A percentile compares a stretch with the other conserved stretches of the same genome.
phyloP scores from a whole-genome alignment of 2,329 filamentous ascomycete species.

The Ophiostoma tasmaniense region DNA sequence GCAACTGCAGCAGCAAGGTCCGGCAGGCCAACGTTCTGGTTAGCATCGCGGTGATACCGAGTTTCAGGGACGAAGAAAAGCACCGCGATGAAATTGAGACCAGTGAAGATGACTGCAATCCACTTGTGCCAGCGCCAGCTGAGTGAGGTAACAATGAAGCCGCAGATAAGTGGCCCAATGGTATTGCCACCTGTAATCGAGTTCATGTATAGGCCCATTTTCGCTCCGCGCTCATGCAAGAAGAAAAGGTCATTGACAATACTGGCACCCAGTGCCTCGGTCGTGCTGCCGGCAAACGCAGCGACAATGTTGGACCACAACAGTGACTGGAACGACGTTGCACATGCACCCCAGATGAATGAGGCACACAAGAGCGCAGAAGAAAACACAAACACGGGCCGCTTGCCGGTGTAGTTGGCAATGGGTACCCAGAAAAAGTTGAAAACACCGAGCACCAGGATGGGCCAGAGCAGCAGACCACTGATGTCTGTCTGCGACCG shows the following conservation, averaged over 20 bases:
- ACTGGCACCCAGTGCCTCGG: slow-evolving; percentile 36
- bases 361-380: slow-evolving; percentile 31
- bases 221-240: slow-evolving; percentile 28
- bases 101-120: slow-evolving; percentile 25
- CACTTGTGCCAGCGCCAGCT: slow-evolving; percentile 30
- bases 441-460: slow-evolving; percentile 36
- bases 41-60: neutral
- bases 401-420: slow-evolving; percentile 38
- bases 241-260: slow-evolving; percentile 29
- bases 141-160: slow-evolving; percentile 25
- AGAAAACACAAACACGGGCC: slow-evolving; percentile 37
- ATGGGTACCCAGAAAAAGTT: slow-evolving; percentile 44
- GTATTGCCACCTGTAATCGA: slow-evolving; percentile 27
- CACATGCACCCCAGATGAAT: slow-evolving; percentile 37
- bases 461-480: slow-evolving; percentile 36
- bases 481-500: slow-evolving; percentile 35
- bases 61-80: neutral
- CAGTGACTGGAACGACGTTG: slow-evolving; percentile 33
- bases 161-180: slow-evolving; percentile 27
- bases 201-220: slow-evolving; percentile 28
- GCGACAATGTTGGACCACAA: slow-evolving; percentile 38
- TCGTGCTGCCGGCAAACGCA: slow-evolving; percentile 37
- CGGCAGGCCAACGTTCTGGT: neutral
- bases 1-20: neutral
- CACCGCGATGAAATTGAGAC: slow-evolving; percentile 26